Conservation (phyloP, 2,329 filamentous ascomycete genomes). For the Cercospora citrullina region DNA sequence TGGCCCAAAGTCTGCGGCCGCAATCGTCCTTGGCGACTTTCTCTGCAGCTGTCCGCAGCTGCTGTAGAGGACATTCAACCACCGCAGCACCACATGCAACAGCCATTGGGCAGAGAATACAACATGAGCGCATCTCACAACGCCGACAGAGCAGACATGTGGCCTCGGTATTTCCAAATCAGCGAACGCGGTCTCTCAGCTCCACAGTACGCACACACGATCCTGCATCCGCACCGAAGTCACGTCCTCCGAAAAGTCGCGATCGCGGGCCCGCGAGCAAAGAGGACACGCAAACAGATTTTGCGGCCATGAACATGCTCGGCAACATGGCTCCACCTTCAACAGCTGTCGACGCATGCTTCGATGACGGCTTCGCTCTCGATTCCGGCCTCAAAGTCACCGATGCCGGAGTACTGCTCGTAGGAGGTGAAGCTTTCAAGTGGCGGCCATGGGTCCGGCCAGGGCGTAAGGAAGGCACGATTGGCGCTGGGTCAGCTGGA, state of each 20-base stretch:
- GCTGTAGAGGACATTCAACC: neutral
- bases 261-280: slow-evolving; percentile 62
- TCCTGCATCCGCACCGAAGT: slow-evolving; percentile 1
- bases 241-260: slow-evolving; percentile 45
- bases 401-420: slow-evolving; percentile 71
- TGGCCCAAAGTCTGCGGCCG: neutral
- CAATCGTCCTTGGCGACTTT: neutral
- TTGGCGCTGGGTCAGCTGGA: slow-evolving; percentile 40
- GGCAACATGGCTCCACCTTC: slow-evolving; percentile 72
- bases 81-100: neutral
- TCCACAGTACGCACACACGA: slow-evolving; percentile 7
- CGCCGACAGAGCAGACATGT: neutral
- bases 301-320: slow-evolving; percentile 75
- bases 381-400: slow-evolving; percentile 74
- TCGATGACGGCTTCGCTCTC: slow-evolving; percentile 79
- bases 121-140: neutral
- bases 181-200: slow-evolving; percentile 11
- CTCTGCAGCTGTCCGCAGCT: neutral
- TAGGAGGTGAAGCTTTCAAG: slow-evolving; percentile 82
- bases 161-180: neutral
- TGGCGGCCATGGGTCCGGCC: slow-evolving; percentile 78
- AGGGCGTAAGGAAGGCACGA: slow-evolving; percentile 39
- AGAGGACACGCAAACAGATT: slow-evolving; percentile 69
- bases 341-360: slow-evolving; percentile 80
- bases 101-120: neutral